A percentile compares a stretch with the other conserved stretches of the same genome.
These are phyloP conservation scores for Myriosclerotinia scirpicola DNA, from an alignment of 2,329 filamentous ascomycete genomes.

Conservation along the genomic window DNA sequence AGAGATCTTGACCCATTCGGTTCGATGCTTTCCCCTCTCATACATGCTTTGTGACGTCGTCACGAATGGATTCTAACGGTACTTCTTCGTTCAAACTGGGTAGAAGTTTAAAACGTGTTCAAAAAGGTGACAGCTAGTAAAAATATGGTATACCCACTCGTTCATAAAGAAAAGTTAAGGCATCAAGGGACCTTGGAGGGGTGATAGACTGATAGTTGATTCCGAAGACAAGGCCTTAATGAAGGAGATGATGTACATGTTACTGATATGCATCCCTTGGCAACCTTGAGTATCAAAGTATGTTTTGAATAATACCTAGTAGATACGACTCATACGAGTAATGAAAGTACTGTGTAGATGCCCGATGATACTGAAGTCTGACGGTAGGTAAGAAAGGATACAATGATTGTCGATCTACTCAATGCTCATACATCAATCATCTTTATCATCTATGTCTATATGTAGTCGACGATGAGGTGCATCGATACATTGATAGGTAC, in stretches of 20 bases:
- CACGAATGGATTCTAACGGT: conserved; percentile 9
- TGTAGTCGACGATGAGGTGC: neutral
- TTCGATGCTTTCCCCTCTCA: neutral
- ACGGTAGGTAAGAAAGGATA: neutral
- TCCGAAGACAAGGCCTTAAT: conserved; percentile 15
- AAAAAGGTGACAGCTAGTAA: neutral
- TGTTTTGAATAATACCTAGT: neutral
- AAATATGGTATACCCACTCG: conserved; percentile 10
- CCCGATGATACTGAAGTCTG: neutral
- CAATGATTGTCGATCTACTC: neutral
- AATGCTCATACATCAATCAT: no score
- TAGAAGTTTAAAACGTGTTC: conserved; percentile 9
- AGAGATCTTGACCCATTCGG: neutral
- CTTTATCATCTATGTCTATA: no score
- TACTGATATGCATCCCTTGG: conserved; percentile 16
- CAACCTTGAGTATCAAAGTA: conserved; percentile 2
- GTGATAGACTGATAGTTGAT: neutral
- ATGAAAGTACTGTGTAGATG: neutral
- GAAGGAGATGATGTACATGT: conserved; percentile 20
- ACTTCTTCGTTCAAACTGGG: conserved; percentile 17
- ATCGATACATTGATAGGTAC: no score
- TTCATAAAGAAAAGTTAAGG: neutral
- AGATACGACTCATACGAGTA: conserved; percentile 9
- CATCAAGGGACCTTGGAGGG: conserved; percentile 13
- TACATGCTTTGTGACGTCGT: conserved; percentile 15